Base-by-base conservation (phyloP, 345 rosid species). In the Lepidium sativum region DNA sequence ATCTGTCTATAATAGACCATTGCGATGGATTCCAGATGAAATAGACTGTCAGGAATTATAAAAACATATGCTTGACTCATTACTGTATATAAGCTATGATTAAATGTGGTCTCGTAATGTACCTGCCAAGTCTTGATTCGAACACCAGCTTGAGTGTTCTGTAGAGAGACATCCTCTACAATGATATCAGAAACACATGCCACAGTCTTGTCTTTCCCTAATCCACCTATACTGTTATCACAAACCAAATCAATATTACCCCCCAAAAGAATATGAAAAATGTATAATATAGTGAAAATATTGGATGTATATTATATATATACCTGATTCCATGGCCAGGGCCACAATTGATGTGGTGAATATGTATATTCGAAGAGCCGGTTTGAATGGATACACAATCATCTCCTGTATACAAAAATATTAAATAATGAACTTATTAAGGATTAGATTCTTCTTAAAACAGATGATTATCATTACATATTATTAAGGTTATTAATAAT, bases 91-190 rank as follows among this genome's bases (percentile, higher is more conserved):
- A 25, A 39, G 34, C 15, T 50, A 40, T 40, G n/a, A n/a, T n/a
- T n/a, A n/a, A 34, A 6, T 42, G 34, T 42, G n/a, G 11, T 53
- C 3, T 33, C 10, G 10, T 21, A 27, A 49, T 29, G 6, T 70
- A 90, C 96, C 92, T 86, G 98, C 96, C 98, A 92, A 39, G 96
- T 86, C 81, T 92, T 88, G 53, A 92, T 86, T 71, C 98, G 78
- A 41, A 83, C 95, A 60, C 95, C 96, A 15, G 86, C 60, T 2
- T 81, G 77, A 12, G 98, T 84, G 70, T 75, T 80, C 45, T 77
- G 75, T 1, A 86, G 48, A 18, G 81, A 78, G 73, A 81, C 64
- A 31, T 80, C 73, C 67, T 88, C 95, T 2, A 85, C 88, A 40
- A 80, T 56, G 48, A 88, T 77, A 63, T 84, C 65, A 13, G 91